Conservation (phyloP, 2,329 filamentous ascomycete species). For the Bipolaris gigantea region DNA sequence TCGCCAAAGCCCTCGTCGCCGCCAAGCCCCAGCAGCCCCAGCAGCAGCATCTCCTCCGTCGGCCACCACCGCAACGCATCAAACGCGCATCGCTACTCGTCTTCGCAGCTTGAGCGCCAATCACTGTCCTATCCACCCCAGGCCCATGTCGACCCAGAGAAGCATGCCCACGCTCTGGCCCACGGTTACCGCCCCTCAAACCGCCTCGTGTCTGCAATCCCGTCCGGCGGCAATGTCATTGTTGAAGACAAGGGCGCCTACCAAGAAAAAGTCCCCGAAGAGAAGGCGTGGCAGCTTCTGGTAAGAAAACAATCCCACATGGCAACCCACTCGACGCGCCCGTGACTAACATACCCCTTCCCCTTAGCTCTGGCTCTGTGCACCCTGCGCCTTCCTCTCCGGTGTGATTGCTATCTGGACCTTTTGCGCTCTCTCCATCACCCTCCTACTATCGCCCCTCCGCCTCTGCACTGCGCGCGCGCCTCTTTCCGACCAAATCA, state of each 20-base stretch:
- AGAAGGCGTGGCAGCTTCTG: constrained; percentile 50
- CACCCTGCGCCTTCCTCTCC: constrained; percentile 58
- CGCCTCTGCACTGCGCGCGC: constrained; percentile 56
- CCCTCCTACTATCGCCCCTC: constrained; percentile 55
- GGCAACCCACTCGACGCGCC: neutral
- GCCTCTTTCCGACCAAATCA: constrained; percentile 54
- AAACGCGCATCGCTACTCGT: constrained; percentile 19
- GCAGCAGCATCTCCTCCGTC: constrained; percentile 38
- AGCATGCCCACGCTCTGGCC: constrained; percentile 25
- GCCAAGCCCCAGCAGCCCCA: constrained; percentile 42
- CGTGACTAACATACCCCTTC: constrained; percentile 11
- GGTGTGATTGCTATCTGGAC: constrained; percentile 59
- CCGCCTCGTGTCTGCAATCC: constrained; percentile 24
- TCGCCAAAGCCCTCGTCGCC: constrained; percentile 38
- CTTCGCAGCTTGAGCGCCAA: constrained; percentile 8
- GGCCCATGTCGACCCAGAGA: constrained; percentile 42
- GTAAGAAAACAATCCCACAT: constrained; percentile 25
- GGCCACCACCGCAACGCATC: constrained; percentile 21
- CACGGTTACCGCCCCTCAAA: constrained; percentile 23
- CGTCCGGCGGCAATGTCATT: constrained; percentile 25
- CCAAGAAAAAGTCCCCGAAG: constrained; percentile 45
- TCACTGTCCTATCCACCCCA: constrained; percentile 26
- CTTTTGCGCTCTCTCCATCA: constrained; percentile 51
- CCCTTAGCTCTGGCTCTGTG: constrained; percentile 56
- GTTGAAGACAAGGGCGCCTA: constrained; percentile 44